Percentiles rank a stretch among this genome's conserved stretches.
phyloP scores from a whole-genome alignment of 78 protist genomes.

The Monocercomonoides exilis region DNA sequence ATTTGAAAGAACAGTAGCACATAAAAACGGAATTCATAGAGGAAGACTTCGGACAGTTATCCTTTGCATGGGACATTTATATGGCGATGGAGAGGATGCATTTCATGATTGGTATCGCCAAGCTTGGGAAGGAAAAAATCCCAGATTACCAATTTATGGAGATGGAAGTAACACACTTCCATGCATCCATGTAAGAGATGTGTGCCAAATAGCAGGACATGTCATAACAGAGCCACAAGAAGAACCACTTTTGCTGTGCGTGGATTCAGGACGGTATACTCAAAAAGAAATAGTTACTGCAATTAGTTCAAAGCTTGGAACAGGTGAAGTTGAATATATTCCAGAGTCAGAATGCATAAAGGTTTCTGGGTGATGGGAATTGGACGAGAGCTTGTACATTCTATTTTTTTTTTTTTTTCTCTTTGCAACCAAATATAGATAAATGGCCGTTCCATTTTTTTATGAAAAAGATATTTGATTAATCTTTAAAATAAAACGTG shows the following conservation, averaged over 20 bases:
- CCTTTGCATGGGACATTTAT: neutral
- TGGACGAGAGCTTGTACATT: too few relatives aligned
- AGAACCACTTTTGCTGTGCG: neutral
- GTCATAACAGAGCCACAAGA: neutral
- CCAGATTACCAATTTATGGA: neutral
- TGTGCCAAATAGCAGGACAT: neutral
- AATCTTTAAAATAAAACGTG: too few relatives aligned
- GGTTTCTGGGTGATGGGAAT: too few relatives aligned
- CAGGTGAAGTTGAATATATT: neutral
- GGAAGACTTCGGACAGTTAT: neutral
- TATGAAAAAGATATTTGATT: too few relatives aligned
- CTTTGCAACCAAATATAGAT: too few relatives aligned
- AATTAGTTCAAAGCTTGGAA: neutral
- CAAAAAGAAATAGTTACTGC: neutral
- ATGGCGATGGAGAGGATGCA: slow-evolving; percentile 3
- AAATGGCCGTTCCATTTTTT: too few relatives aligned
- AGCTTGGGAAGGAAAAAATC: neutral
- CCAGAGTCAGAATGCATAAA: neutral
- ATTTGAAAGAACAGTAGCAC: neutral
- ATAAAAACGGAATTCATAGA: neutral
- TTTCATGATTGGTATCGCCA: neutral
- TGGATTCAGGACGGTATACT: neutral
- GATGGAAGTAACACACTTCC: neutral
- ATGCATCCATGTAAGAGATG: neutral
- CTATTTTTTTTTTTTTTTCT: too few relatives aligned